Evolutionary conservation across 768 basidiomycete genomes (phyloP).

Genomic region (Tylopilus sp.): DNA sequence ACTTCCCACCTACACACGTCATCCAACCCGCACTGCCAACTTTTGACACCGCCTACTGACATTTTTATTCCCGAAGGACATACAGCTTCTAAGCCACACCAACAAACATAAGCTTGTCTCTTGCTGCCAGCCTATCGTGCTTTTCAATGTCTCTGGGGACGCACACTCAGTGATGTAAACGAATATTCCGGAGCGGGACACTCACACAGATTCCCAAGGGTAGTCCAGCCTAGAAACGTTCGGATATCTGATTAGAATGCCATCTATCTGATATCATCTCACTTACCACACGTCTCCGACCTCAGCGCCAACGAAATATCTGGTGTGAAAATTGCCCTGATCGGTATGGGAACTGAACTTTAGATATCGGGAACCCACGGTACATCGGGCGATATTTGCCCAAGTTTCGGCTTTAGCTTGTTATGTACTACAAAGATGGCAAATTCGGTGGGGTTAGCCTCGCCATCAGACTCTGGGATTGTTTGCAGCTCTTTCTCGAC

Average conservation of each 20-base stretch:
- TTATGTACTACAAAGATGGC: slow-evolving; percentile 94
- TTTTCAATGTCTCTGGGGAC: slow-evolving; percentile 65
- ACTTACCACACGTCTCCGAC: slow-evolving; percentile 72
- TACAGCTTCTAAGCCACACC: slow-evolving; percentile 4
- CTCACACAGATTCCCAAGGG: slow-evolving; percentile 79
- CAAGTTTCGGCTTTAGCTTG: slow-evolving; percentile 86
- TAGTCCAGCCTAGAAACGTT: slow-evolving; percentile 64
- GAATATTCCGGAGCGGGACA: neutral
- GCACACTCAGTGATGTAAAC: neutral
- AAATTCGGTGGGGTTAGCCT: slow-evolving; percentile 75
- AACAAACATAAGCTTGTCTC: slow-evolving; percentile 32
- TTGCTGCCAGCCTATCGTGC: slow-evolving; percentile 60
- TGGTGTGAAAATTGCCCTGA: slow-evolving; percentile 18
- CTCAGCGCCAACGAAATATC: slow-evolving; percentile 82
- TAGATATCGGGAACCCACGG: slow-evolving; percentile 44
- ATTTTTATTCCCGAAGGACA: neutral
- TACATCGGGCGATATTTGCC: slow-evolving; percentile 60
- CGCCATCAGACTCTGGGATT: slow-evolving; percentile 70
- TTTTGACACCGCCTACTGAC: neutral
- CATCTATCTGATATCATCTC: slow-evolving; percentile 27
- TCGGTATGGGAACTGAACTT: slow-evolving; percentile 1
- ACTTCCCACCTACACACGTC: neutral
- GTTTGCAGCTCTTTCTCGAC: slow-evolving; percentile 66
- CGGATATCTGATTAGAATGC: slow-evolving; percentile 11
- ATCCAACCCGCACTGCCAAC: neutral